These are phyloP conservation scores for Pelargonium myrrhifolium DNA, from an alignment of 441 rosid species.

Conservation along the genomic window DNA sequence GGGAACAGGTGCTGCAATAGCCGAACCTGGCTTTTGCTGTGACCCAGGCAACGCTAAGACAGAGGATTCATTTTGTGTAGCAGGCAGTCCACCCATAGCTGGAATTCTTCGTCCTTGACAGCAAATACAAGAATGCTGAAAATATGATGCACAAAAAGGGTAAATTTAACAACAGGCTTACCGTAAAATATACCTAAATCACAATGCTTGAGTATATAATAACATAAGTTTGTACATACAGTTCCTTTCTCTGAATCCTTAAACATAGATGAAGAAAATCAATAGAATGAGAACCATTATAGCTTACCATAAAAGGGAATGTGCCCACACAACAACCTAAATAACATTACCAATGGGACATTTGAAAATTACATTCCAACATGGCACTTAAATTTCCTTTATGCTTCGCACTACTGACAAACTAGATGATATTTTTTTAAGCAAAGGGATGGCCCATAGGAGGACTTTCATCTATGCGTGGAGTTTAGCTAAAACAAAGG, in stretches of 20 bases:
- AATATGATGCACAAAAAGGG: neutral
- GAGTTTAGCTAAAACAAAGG: too few species aligned
- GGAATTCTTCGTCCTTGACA: neutral
- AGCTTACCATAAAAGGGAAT: too few species aligned
- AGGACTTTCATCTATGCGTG: too few species aligned
- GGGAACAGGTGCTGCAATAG: conserved; percentile 19
- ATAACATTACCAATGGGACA: too few species aligned
- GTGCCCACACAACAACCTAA: too few species aligned
- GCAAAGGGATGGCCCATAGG: too few species aligned
- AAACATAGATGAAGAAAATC: neutral
- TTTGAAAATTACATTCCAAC: too few species aligned
- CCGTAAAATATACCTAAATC: neutral
- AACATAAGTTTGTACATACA: neutral
- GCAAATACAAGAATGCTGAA: neutral
- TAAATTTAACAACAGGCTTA: neutral
- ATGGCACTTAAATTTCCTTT: too few species aligned
- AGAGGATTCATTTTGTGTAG: conserved; percentile 34
- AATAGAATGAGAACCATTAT: too few species aligned
- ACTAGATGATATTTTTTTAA: too few species aligned
- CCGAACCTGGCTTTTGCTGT: conserved; percentile 35
- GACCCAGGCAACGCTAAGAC: conserved; percentile 31
- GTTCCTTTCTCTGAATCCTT: neutral
- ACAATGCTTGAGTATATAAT: neutral
- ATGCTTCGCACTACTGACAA: too few species aligned
- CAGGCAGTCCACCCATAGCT: conserved; percentile 47